These are phyloP conservation scores for Stentor coeruleus DNA, from an alignment of 73 alveolate genomes.

Conservation along the genomic window DNA sequence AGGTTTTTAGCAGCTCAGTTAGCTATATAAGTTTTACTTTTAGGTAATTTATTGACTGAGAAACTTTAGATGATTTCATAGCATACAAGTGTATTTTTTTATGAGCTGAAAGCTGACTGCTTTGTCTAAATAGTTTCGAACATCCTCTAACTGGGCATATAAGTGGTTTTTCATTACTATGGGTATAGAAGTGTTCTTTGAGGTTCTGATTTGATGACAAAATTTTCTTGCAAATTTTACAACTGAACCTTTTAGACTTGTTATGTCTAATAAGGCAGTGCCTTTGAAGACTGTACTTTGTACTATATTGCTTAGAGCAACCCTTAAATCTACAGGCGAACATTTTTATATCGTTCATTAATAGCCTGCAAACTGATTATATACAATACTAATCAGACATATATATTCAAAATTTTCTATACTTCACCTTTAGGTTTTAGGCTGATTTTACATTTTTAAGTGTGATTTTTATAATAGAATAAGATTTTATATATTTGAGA, in stretches of 20 bases:
- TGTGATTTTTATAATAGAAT: too few species aligned
- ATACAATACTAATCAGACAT: too few species aligned
- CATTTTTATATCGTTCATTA: background rate
- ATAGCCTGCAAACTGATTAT: too few species aligned
- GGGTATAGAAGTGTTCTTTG: constrained; percentile 52
- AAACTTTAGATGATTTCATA: too few species aligned
- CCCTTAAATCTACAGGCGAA: constrained; percentile 30
- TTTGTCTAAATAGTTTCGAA: constrained; percentile 36
- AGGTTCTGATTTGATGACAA: constrained; percentile 46
- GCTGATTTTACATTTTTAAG: too few species aligned
- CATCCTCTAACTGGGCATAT: constrained; percentile 54
- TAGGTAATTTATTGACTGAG: too few species aligned
- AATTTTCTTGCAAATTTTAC: constrained; percentile 44
- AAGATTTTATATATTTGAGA: too few species aligned
- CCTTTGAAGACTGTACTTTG: constrained; percentile 44
- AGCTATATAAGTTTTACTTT: too few species aligned
- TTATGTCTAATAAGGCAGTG: constrained; percentile 43
- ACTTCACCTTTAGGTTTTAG: too few species aligned
- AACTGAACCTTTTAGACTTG: constrained; percentile 31
- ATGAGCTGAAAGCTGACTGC: constrained; percentile 55
- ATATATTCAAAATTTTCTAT: too few species aligned
- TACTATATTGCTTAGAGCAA: constrained; percentile 42
- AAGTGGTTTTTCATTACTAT: constrained; percentile 49
- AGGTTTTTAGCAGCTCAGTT: too few species aligned
- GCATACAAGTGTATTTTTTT: constrained; percentile 58